Base-by-base conservation (phyloP, 345 rosid species). In the Geranium rotundifolium region DNA sequence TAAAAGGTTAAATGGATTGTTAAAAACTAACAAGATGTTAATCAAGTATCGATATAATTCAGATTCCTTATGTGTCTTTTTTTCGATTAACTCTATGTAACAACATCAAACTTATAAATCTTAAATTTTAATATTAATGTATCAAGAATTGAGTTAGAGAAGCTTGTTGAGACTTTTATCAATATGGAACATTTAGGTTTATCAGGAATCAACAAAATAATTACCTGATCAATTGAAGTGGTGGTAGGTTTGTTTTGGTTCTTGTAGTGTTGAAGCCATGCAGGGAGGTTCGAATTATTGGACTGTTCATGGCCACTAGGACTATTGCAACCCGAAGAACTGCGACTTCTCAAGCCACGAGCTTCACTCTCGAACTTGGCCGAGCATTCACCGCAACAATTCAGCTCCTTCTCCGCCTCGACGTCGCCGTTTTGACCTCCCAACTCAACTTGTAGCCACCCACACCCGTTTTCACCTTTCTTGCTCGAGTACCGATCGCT, bases 191-290 rank as follows among this genome's bases (percentile, higher is more conserved):
- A n/a, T n/a, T n/a, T n/a, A n/a, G n/a, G n/a, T n/a, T n/a, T n/a
- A n/a, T n/a, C n/a, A n/a, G n/a, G n/a, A n/a, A n/a, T n/a, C n/a
- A n/a, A 19, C 18, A n/a, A 56, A 10, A 54, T 67, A 8, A 62
- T 72, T 54, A 85, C 85, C 82, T 80, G 69, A 70, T 82, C 63
- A 70, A 29, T 60, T 74, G 27, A 7, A 14, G 64, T 66, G 29
- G 52, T 58, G 68, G 30, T 55, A 71, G 16, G 60, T 19, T 65
- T 75, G 72, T 65, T 80, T 71, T 82, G 81, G 66, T 89, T 81
- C 75, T 82, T 85, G 82, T 72, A 82, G 60, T 75, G 74, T 67
- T 79, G 86, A 60, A 89, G 90, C 98, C 98, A 92, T n/a, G 84
- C 72, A 1, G 98, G 98, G 64, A 92, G 84, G 65, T 69, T 76